Conservation (phyloP, 108 stramenopile species). For the Pseudonitzschia delicatissima region DNA sequence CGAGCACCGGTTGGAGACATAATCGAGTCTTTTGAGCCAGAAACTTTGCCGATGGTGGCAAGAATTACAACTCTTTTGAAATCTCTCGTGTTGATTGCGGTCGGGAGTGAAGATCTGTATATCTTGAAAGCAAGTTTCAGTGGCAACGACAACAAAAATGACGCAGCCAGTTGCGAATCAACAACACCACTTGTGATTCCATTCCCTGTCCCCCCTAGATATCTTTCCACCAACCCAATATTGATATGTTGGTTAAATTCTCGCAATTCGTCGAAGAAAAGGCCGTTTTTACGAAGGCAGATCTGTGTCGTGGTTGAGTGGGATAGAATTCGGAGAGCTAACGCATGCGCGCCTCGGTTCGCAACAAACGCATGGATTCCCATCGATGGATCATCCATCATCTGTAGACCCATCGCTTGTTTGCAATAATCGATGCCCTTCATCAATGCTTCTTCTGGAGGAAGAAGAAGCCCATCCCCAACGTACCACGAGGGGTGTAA, state of each 20-base stretch:
- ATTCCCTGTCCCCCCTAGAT: constrained; percentile 67
- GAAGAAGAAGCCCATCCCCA: constrained; percentile 81
- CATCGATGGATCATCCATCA: constrained; percentile 27
- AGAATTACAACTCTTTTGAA: constrained; percentile 57
- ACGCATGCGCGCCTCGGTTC: constrained; percentile 59
- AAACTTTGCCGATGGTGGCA: constrained; percentile 64
- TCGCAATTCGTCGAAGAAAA: neutral
- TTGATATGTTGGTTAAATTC: constrained; percentile 13
- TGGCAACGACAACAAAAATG: constrained; percentile 60
- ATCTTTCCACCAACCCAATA: constrained; percentile 54
- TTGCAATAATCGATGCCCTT: constrained; percentile 49
- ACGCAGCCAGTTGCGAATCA: constrained; percentile 63
- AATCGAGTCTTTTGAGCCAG: constrained; percentile 40
- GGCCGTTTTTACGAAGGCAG: constrained; percentile 5
- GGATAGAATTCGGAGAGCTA: constrained; percentile 52
- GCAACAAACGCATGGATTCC: constrained; percentile 44
- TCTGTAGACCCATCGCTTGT: constrained; percentile 30
- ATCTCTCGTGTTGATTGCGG: constrained; percentile 72
- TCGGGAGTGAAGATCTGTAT: constrained; percentile 72
- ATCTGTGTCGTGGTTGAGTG: constrained; percentile 31
- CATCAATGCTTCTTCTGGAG: constrained; percentile 51
- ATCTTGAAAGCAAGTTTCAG: constrained; percentile 74
- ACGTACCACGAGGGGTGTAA: constrained; percentile 79
- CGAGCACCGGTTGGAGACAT: constrained; percentile 19
- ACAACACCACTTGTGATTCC: constrained; percentile 72